phyloP scores from a whole-genome alignment of 495 filamentous ascomycete species.

The Aspergillus bertholletiae region DNA sequence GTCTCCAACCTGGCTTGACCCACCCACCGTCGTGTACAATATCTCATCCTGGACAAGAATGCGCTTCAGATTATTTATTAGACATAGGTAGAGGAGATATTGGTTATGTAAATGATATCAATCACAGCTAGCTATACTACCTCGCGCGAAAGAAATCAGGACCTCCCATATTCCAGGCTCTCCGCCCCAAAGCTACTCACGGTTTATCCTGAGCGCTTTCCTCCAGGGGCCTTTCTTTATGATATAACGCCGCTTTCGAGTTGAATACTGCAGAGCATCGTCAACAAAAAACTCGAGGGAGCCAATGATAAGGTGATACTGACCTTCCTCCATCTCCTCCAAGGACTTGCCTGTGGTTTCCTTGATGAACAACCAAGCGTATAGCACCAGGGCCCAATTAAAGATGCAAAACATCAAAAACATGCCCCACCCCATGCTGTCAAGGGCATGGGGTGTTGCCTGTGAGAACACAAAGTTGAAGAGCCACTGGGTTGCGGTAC shows the following conservation, averaged over 20 bases:
- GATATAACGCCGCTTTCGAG: not conserved
- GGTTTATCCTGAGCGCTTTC: not conserved
- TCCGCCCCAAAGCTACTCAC: not conserved
- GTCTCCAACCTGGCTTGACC: too few species aligned
- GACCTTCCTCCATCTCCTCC: slow-evolving; percentile 13
- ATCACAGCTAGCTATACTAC: too few species aligned
- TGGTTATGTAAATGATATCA: too few species aligned
- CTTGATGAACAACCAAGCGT: slow-evolving; percentile 39
- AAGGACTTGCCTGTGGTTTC: slow-evolving; percentile 22
- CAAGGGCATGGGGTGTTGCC: slow-evolving; percentile 41
- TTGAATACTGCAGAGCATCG: not conserved
- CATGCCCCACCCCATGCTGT: slow-evolving; percentile 40
- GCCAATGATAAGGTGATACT: not conserved
- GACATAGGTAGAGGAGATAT: too few species aligned
- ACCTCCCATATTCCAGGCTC: too few species aligned
- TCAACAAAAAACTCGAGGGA: not conserved
- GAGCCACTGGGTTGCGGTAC: slow-evolving; percentile 47
- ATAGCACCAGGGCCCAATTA: slow-evolving; percentile 28
- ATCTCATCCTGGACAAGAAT: too few species aligned
- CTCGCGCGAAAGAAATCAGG: too few species aligned
- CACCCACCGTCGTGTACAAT: too few species aligned
- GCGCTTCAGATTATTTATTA: too few species aligned
- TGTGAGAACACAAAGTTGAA: slow-evolving; percentile 50
- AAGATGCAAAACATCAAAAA: slow-evolving; percentile 36
- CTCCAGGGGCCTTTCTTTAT: not conserved